phyloP scores from a whole-genome alignment of 306 rosid genomes.

The Canavalia ensiformis region DNA sequence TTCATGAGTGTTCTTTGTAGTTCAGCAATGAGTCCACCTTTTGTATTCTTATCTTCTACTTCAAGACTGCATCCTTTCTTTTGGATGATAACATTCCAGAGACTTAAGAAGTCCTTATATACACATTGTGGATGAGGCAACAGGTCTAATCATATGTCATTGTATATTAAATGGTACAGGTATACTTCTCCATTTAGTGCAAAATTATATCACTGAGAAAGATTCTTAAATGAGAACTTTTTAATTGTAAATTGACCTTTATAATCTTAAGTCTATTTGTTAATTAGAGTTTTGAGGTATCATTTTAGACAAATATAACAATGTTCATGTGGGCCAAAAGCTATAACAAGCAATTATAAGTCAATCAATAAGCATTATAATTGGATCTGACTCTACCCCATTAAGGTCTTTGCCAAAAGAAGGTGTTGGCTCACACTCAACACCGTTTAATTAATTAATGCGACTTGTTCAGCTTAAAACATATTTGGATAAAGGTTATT shows the following conservation, averaged over 20 bases:
- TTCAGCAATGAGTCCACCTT: slow-evolving; percentile 26
- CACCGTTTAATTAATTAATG: not conserved
- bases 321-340: slow-evolving; percentile 29
- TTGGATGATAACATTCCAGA: not conserved
- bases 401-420: not conserved
- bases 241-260: slow-evolving; percentile 3
- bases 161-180: not conserved
- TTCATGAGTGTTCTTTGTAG: slow-evolving; percentile 30
- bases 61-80: slow-evolving; percentile 34
- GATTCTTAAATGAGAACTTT: not conserved
- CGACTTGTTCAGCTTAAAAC: too few species aligned
- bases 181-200: slow-evolving; percentile 7
- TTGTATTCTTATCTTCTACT: slow-evolving; percentile 43
- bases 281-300: slow-evolving; percentile 12
- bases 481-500: too few species aligned
- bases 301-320: not conserved
- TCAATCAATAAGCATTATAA: not conserved
- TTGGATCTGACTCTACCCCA: not conserved
- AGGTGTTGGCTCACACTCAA: not conserved
- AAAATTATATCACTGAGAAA: slow-evolving; percentile 18
- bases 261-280: not conserved
- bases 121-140: slow-evolving; percentile 16
- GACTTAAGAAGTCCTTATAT: not conserved
- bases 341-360: not conserved
- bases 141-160: slow-evolving; percentile 21